phyloP scores from a whole-genome alignment of 1,139 yeast species.

The Zygosaccharomyces pseudobailii region DNA sequence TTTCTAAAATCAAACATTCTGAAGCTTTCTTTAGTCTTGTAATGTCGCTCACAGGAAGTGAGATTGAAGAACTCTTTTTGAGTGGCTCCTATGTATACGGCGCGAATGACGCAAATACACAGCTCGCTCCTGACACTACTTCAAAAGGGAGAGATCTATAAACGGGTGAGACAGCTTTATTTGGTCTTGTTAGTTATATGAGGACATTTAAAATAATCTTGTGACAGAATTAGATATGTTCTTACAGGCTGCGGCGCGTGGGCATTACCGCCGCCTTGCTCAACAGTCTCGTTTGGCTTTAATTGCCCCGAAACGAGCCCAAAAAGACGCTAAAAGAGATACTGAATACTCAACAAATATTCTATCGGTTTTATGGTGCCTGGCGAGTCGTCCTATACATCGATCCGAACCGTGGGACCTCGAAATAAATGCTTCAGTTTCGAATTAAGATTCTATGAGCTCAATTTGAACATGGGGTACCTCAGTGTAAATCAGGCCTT shows the following conservation, averaged over 20 bases:
- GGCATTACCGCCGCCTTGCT: not conserved
- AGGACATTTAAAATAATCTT: too few species aligned
- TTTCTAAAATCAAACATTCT: conserved; percentile 12
- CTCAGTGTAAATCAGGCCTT: too few species aligned
- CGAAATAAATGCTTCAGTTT: too few species aligned
- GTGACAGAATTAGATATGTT: not conserved
- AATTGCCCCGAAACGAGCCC: not conserved
- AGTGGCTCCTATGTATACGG: not conserved
- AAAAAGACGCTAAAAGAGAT: not conserved
- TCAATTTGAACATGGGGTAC: too few species aligned
- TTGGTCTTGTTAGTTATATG: too few species aligned
- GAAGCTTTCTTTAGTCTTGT: not conserved
- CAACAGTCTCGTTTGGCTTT: not conserved
- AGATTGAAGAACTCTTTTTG: not conserved
- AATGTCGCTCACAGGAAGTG: not conserved
- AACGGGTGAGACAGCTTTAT: too few species aligned
- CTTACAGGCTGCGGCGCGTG: not conserved
- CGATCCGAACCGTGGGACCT: too few species aligned
- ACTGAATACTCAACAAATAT: too few species aligned
- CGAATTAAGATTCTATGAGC: too few species aligned
- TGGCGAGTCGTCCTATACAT: too few species aligned
- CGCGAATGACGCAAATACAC: not conserved
- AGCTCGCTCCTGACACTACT: not conserved
- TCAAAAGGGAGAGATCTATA: too few species aligned
- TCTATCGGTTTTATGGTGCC: too few species aligned